A percentile compares a stretch with the other conserved stretches of the same genome.
These are phyloP conservation scores for Leccinum solheimii DNA, from an alignment of 1,284 basidiomycete species.

Conservation along the genomic window DNA sequence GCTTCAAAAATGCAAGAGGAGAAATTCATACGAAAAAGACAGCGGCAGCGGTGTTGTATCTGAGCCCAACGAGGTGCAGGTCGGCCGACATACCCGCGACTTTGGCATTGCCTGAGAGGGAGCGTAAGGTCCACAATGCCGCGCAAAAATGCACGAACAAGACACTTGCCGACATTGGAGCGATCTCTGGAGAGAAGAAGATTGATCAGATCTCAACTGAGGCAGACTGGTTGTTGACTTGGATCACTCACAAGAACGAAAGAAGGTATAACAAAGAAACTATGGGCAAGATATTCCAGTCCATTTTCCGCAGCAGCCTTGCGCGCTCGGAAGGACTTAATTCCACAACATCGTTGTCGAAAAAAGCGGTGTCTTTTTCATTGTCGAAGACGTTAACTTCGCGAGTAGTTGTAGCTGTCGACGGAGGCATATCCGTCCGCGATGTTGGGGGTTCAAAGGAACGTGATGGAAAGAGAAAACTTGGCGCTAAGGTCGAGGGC, in stretches of 20 bases:
- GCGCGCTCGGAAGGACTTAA: slow-evolving; percentile 33
- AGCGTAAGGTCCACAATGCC: background rate
- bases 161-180: slow-evolving; percentile 1
- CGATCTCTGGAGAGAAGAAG: background rate
- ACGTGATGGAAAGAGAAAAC: background rate
- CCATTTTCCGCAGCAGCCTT: slow-evolving; percentile 49
- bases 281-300: slow-evolving; percentile 50
- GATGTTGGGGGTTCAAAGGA: slow-evolving; percentile 1
- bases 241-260: slow-evolving; percentile 48
- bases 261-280: slow-evolving; percentile 61
- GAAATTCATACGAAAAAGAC: slow-evolving; percentile 46
- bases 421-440: slow-evolving; percentile 11
- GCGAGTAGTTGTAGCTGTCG: slow-evolving; percentile 12
- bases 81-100: slow-evolving; percentile 46
- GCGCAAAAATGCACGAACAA: background rate
- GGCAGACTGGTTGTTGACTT: background rate
- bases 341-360: slow-evolving; percentile 4
- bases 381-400: slow-evolving; percentile 13
- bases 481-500: background rate
- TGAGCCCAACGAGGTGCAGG: slow-evolving; percentile 40
- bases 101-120: slow-evolving; percentile 34
- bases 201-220: background rate
- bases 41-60: slow-evolving; percentile 49
- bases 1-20: background rate
- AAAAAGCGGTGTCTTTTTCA: slow-evolving; percentile 14